These are phyloP conservation scores for Henckelia pumila DNA, from an alignment of 257 asterid genomes.

Conservation along the genomic window DNA sequence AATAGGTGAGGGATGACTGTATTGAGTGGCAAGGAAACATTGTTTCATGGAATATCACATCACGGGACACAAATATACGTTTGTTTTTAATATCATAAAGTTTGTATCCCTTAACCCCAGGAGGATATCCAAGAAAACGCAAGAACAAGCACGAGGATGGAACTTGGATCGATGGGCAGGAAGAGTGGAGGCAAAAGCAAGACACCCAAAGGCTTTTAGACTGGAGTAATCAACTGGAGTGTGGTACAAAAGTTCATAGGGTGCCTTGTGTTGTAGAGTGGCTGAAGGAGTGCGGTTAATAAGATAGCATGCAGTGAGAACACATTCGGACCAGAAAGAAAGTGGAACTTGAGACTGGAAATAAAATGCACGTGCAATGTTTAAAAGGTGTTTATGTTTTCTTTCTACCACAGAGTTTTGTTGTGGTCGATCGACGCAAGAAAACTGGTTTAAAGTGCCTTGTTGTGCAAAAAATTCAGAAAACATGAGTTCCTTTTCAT, in stretches of 20 bases:
- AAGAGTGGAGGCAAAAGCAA: too few species aligned
- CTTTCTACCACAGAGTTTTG: too few species aligned
- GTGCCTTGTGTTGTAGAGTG: background rate
- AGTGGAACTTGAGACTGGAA: background rate
- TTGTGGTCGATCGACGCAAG: background rate
- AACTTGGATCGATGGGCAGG: too few species aligned
- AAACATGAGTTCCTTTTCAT: too few species aligned
- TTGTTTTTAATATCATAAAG: background rate
- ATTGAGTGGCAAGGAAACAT: too few species aligned
- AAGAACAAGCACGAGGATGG: background rate
- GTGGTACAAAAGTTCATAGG: background rate
- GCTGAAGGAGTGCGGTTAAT: too few species aligned
- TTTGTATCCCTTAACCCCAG: background rate
- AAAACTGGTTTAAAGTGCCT: too few species aligned
- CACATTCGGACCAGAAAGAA: background rate
- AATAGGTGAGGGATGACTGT: too few species aligned
- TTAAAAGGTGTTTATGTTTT: background rate
- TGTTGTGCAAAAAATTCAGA: too few species aligned
- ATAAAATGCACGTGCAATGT: background rate
- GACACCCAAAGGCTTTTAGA: too few species aligned
- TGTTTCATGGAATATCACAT: background rate
- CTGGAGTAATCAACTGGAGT: background rate
- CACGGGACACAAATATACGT: background rate
- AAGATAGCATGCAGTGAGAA: background rate
- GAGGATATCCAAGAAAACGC: conserved; percentile 1